phyloP scores from a whole-genome alignment of 164 flowering plant species.

The Litsea cubeba region DNA sequence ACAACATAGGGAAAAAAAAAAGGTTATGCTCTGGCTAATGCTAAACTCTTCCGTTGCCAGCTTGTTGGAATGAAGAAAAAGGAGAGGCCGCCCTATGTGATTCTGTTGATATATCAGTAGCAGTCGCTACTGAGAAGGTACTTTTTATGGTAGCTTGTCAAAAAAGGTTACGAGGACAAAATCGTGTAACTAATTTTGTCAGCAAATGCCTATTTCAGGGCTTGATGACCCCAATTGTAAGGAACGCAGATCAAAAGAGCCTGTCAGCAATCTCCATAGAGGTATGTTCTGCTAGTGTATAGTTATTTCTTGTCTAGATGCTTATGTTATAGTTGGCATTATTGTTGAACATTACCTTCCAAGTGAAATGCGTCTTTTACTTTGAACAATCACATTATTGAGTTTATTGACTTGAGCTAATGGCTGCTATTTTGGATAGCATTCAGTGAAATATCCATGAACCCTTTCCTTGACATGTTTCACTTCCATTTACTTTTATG shows the following conservation, averaged over 20 bases:
- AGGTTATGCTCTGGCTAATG: not conserved
- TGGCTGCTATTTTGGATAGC: not conserved
- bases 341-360: not conserved
- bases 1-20: not conserved
- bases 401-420: not conserved
- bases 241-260: constrained; percentile 91
- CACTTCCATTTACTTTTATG: not conserved
- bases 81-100: constrained; percentile 60
- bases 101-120: constrained; percentile 88
- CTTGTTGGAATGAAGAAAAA: constrained; percentile 76
- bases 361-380: not conserved
- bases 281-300: constrained; percentile 36
- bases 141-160: not conserved
- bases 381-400: not conserved
- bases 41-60: constrained; percentile 25
- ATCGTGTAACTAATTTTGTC: not conserved
- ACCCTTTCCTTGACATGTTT: not conserved
- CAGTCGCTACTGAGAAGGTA: constrained; percentile 99
- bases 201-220: constrained; percentile 48
- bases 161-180: not conserved
- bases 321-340: not conserved
- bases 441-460: not conserved
- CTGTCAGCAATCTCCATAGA: constrained; percentile 77
- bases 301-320: not conserved
- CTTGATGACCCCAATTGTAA: constrained; percentile 95